A percentile compares a stretch with the other conserved stretches of the same genome.
Conservation (phyloP, 83 land plant species). For the Picea abies region DNA sequence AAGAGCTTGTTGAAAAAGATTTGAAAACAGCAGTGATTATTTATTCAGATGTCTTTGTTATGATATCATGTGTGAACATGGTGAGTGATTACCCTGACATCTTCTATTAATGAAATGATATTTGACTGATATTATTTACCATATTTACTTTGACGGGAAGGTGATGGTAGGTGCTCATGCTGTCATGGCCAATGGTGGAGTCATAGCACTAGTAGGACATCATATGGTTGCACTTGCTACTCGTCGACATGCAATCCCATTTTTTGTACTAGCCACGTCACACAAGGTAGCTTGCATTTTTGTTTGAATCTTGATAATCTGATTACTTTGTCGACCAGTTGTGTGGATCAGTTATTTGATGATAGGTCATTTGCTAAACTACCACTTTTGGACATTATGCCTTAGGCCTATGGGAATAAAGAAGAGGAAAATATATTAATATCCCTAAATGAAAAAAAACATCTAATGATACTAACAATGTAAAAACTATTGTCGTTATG, state of each 20-base stretch:
- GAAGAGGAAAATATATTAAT: neutral
- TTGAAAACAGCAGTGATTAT: too few relatives aligned
- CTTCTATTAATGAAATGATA: neutral
- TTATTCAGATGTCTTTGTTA: conserved; percentile 65
- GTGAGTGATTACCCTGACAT: conserved; percentile 26
- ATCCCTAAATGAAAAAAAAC: neutral
- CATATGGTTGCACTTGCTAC: conserved; percentile 99
- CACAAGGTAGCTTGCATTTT: conserved; percentile 79
- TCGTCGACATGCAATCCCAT: conserved; percentile 67
- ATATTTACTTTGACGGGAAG: conserved; percentile 31
- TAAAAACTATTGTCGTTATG: too few relatives aligned
- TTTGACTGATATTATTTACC: neutral
- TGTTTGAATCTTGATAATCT: neutral
- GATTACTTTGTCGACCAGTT: neutral
- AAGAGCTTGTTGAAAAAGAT: too few relatives aligned
- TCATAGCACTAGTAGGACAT: conserved; percentile 47
- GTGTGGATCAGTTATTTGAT: neutral
- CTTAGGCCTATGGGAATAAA: neutral
- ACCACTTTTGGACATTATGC: neutral
- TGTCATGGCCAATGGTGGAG: conserved; percentile 87
- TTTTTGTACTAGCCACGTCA: conserved; percentile 60
- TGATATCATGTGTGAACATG: conserved; percentile 99
- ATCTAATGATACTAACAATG: too few relatives aligned
- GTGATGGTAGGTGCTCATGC: conserved; percentile 99
- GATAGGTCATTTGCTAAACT: neutral